These are phyloP conservation scores for Pichia sp. DNA, from an alignment of 1,139 yeast species.

Conservation along the genomic window DNA sequence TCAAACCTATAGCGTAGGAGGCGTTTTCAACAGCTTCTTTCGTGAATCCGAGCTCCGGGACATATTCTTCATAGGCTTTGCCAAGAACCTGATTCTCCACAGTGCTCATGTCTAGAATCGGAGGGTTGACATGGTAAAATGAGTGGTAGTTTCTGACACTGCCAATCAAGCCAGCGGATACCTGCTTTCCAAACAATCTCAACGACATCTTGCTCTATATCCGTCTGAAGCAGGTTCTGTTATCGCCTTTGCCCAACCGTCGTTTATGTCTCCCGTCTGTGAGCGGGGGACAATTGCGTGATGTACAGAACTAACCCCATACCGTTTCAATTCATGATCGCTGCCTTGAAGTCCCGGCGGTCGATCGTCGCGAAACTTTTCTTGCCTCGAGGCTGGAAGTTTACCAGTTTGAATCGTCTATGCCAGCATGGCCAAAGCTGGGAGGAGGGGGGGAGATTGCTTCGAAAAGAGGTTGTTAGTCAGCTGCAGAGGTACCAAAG, in stretches of 20 bases:
- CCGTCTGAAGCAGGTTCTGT: too few species aligned
- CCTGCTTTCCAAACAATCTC: background rate
- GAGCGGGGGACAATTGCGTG: background rate
- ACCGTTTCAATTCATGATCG: background rate
- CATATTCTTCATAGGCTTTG: conserved; percentile 45
- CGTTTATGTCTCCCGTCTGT: background rate
- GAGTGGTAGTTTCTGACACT: conserved; percentile 25
- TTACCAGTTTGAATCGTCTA: too few species aligned
- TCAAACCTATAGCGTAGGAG: conserved; percentile 54
- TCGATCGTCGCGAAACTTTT: background rate
- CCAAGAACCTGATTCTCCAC: conserved; percentile 37
- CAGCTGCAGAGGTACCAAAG: too few species aligned
- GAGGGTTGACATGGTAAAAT: conserved; percentile 28
- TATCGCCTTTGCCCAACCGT: background rate
- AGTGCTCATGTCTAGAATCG: conserved; percentile 23
- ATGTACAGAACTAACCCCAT: background rate
- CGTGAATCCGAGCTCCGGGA: conserved; percentile 70
- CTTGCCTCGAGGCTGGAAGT: too few species aligned
- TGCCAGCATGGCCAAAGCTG: too few species aligned
- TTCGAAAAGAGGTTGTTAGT: too few species aligned
- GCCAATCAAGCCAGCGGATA: too few species aligned
- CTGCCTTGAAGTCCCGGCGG: background rate
- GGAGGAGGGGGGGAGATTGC: too few species aligned
- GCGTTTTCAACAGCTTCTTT: conserved; percentile 58
- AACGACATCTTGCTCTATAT: background rate